Base-by-base conservation (phyloP, 352 stramenopile species). In the Phytophthora idaei region DNA sequence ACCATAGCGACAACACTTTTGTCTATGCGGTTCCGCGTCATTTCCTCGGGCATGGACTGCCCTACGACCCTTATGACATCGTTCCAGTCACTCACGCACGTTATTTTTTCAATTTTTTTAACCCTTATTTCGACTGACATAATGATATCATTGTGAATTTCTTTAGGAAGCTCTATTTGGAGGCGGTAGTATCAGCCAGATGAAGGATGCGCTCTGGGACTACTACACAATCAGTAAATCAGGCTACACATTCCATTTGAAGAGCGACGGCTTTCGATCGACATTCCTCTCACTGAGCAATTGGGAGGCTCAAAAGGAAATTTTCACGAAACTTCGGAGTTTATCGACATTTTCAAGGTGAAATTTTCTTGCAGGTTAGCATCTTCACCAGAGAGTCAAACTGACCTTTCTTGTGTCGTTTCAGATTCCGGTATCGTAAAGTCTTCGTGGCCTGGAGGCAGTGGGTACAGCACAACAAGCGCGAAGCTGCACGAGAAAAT, bases 31-130 rank as follows among this genome's bases (percentile, higher is more conserved):
- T 92, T 2, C 85, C 85, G 11, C 54, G 73, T 1, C 81, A 91
- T 36, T 85, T 73, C 27, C 57, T 93, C 6, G 68, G 90, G n/a
- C 50, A 45, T 3, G 67, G 64, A 5, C 54, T 75, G 1, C 69
- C 61, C 10, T 91, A 91, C 57, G 81, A 93, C 28, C 85, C 85
- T 1, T 93, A 92, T 66, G 73, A 90, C 27, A 82, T 93, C 37
- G 64, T 81, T 42, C 77, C 73, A 8, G 64, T 93, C 5, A 77
- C 85, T 0, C 80, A 89, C 67, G 85, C 92, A 76, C 27, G 14
- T n/a, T 1, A 39, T 12, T 9, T 21, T 21, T 21, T 21, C 21
- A 21, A 21, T 21, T 21, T 21, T 21, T 21, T 21, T 21, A 21
- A 21, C 21, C 21, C 21, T 21, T 21, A 21, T 21, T 21, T 21